Evolutionary conservation across 768 basidiomycete genomes (phyloP).

Genomic region (Kondoa malvinella): DNA sequence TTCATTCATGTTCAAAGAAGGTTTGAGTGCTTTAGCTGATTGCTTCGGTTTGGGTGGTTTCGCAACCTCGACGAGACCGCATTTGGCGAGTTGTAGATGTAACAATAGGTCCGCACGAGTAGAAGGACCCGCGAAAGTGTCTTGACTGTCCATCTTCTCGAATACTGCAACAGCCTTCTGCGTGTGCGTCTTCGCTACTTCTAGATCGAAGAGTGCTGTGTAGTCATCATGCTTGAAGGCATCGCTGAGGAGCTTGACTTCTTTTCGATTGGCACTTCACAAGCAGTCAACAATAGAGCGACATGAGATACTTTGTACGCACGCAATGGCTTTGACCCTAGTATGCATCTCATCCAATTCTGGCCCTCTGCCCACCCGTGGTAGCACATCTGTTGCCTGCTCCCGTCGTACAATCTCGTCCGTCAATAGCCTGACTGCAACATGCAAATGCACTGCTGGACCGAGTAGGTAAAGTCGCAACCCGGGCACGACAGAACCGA

Average conservation of each 20-base stretch:
- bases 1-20: background rate
- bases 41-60: background rate
- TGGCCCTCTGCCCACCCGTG: no score
- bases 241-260: no score
- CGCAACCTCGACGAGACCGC: background rate
- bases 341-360: no score
- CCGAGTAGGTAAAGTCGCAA: background rate
- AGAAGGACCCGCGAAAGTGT: background rate
- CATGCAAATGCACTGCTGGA: background rate
- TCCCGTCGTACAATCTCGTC: background rate
- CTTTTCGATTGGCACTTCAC: no score
- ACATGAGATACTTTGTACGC: no score
- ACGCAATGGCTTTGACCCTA: no score
- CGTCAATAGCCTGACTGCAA: background rate
- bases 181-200: background rate
- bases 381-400: no score
- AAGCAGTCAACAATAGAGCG: no score
- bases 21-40: no score
- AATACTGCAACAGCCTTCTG: background rate
- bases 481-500: no score
- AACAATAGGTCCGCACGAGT: background rate
- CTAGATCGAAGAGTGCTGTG: no score
- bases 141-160: background rate
- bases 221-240: no score
- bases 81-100: background rate